Evolutionary conservation across 768 basidiomycete species (phyloP).

Genomic region (Rubroboletus pulcherrimus): DNA sequence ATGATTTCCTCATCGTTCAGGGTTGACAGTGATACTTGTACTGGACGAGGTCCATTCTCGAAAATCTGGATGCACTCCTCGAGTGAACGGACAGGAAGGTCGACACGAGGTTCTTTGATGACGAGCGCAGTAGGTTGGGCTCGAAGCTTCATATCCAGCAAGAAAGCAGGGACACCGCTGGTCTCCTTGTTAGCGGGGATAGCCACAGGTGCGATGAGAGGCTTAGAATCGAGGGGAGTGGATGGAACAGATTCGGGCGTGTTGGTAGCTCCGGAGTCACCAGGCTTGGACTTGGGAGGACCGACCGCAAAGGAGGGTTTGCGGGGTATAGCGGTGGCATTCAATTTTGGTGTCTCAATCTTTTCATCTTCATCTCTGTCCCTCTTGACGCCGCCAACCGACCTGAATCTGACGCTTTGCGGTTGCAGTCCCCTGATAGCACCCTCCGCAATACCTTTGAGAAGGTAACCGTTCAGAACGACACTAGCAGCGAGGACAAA

Average conservation of each 20-base stretch:
- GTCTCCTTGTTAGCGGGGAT: slow-evolving; percentile 17
- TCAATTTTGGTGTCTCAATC: slow-evolving; percentile 15
- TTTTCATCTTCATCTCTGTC: slow-evolving; percentile 21
- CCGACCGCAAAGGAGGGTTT: slow-evolving; percentile 28
- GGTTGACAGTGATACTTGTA: slow-evolving; percentile 50
- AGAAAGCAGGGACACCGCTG: slow-evolving; percentile 26
- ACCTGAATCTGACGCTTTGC: slow-evolving; percentile 28
- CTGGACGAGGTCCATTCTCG: slow-evolving; percentile 65
- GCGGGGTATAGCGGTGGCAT: slow-evolving; percentile 8
- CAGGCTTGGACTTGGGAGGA: slow-evolving; percentile 12
- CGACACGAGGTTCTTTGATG: slow-evolving; percentile 11
- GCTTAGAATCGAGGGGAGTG: slow-evolving; percentile 6
- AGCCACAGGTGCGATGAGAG: slow-evolving; percentile 26
- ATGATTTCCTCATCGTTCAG: slow-evolving; percentile 93
- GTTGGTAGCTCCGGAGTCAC: slow-evolving; percentile 16
- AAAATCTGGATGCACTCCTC: slow-evolving; percentile 80
- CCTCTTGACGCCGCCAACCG: slow-evolving; percentile 20
- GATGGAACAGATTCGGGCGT: slow-evolving; percentile 19
- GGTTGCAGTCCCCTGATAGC: slow-evolving; percentile 32
- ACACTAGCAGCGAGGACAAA: slow-evolving; percentile 81
- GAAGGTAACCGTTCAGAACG: slow-evolving; percentile 86
- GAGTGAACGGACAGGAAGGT: slow-evolving; percentile 45
- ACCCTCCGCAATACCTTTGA: slow-evolving; percentile 78
- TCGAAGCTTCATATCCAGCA: slow-evolving; percentile 34
- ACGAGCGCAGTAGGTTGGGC: slow-evolving; percentile 18